phyloP scores from a whole-genome alignment of 2,329 filamentous ascomycete genomes.

The Paecilomyces fulvus region DNA sequence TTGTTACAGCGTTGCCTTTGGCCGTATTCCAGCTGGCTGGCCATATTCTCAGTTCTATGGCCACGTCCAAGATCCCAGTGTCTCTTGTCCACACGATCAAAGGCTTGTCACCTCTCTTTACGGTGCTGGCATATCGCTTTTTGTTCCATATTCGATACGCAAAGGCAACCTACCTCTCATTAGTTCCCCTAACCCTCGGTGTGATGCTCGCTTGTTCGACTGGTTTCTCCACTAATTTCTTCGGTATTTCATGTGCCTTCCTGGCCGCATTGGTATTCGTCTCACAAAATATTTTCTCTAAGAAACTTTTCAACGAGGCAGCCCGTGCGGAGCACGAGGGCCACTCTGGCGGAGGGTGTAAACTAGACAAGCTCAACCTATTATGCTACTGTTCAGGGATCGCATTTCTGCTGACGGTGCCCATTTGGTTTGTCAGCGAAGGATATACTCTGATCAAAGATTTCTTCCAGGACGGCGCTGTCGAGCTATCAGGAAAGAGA shows the following conservation, averaged over 20 bases:
- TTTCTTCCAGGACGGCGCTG: constrained; percentile 69
- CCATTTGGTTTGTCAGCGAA: constrained; percentile 90
- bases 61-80: constrained; percentile 89
- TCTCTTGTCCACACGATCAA: constrained; percentile 98
- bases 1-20: constrained; percentile 80
- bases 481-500: constrained; percentile 68
- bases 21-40: constrained; percentile 89
- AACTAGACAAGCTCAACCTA: constrained; percentile 93
- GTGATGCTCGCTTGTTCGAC: constrained; percentile 95
- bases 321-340: constrained; percentile 72
- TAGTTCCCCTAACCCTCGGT: constrained; percentile 86
- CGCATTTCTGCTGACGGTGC: constrained; percentile 77
- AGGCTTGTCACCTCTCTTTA: constrained; percentile 90
- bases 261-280: constrained; percentile 91
- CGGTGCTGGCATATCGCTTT: constrained; percentile 83
- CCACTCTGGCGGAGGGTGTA: constrained; percentile 54
- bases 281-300: constrained; percentile 97
- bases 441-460: constrained; percentile 69
- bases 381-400: constrained; percentile 94
- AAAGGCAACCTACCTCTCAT: constrained; percentile 73
- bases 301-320: constrained; percentile 93
- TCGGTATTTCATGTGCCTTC: constrained; percentile 84
- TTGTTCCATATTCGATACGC: constrained; percentile 87
- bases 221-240: constrained; percentile 77
- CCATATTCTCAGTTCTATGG: constrained; percentile 87